Conservation (phyloP, 2,329 filamentous ascomycete genomes). For the Lecanicillium sp. region DNA sequence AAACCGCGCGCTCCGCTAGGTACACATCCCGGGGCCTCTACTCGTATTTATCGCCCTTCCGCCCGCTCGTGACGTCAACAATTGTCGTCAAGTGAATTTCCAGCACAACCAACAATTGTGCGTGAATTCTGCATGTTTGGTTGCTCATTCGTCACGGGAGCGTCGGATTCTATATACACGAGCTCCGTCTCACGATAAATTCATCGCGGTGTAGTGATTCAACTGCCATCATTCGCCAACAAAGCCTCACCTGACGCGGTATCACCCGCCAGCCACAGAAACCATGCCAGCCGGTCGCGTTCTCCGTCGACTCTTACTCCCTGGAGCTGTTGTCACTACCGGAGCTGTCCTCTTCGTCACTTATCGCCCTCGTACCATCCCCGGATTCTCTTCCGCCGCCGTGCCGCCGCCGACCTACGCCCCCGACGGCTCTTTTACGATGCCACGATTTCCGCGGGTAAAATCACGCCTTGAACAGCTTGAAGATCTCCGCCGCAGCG, state of each 20-base stretch:
- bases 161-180: no score
- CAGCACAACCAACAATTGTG: no score
- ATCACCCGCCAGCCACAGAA: neutral
- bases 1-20: no score
- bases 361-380: slow-evolving; percentile 65
- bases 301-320: slow-evolving; percentile 34
- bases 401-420: slow-evolving; percentile 65
- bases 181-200: no score
- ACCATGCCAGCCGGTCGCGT: slow-evolving; percentile 10
- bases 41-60: no score
- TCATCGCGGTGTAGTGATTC: no score
- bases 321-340: slow-evolving; percentile 32
- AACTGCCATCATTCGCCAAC: no score
- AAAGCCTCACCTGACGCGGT: neutral
- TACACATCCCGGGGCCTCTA: no score
- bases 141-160: no score
- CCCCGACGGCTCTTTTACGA: slow-evolving; percentile 57
- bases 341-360: slow-evolving; percentile 39
- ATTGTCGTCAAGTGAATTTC: no score
- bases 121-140: no score
- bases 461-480: slow-evolving; percentile 59
- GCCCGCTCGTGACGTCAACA: no score
- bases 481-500: slow-evolving; percentile 43
- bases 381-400: slow-evolving; percentile 57
- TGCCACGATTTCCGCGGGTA: slow-evolving; percentile 56